Evolutionary conservation across 805 yeast species (phyloP).

Genomic region (Candida fluviatilis): DNA sequence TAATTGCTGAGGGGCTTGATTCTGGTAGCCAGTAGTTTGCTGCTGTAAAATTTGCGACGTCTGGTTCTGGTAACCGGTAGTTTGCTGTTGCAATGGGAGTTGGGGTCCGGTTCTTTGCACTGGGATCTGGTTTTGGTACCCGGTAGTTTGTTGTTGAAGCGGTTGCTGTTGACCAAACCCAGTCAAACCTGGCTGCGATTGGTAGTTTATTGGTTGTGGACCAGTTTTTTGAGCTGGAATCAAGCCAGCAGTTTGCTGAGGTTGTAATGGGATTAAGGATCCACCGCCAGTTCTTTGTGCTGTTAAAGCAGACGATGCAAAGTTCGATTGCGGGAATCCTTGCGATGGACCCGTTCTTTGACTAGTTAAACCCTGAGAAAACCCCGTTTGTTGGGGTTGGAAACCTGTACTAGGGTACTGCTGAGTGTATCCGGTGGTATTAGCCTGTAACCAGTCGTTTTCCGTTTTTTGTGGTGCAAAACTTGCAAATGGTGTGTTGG

Average conservation of each 20-base stretch:
- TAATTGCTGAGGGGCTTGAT: constrained; percentile 17
- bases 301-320: constrained; percentile 16
- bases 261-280: constrained; percentile 44
- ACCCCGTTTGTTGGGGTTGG: constrained; percentile 32
- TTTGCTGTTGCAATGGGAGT: constrained; percentile 18
- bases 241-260: constrained; percentile 69
- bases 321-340: constrained; percentile 7
- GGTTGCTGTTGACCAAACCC: constrained; percentile 11
- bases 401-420: constrained; percentile 21
- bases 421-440: constrained; percentile 23
- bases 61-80: constrained; percentile 17
- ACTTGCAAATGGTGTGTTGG: constrained; percentile 42
- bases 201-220: constrained; percentile 20
- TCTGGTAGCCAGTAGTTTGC: constrained; percentile 19
- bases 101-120: constrained; percentile 18
- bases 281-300: constrained; percentile 47
- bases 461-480: constrained; percentile 15
- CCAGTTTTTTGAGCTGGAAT: constrained; percentile 46
- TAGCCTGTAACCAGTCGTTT: constrained; percentile 29
- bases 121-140: constrained; percentile 16
- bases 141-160: constrained; percentile 20
- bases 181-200: constrained; percentile 17
- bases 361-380: constrained; percentile 16
- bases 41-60: constrained; percentile 11
- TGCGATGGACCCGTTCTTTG: constrained; percentile 40